Evolutionary conservation across 768 basidiomycete species (phyloP).

Genomic region (Phanerochaete sordida): DNA sequence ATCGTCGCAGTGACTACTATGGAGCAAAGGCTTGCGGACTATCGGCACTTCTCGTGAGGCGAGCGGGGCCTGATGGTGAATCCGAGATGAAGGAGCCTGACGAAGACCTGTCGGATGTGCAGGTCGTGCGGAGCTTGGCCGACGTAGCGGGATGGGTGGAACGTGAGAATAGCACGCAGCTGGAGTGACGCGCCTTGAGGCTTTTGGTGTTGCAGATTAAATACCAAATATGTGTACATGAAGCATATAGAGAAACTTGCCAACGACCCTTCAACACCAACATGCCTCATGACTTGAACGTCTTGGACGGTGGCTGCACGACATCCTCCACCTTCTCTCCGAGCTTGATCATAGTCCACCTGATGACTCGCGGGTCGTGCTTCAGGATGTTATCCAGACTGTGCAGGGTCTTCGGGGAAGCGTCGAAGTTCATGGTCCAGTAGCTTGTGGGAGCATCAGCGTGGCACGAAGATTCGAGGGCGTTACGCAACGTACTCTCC

Average conservation of each 20-base stretch:
- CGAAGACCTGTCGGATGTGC: slow-evolving; percentile 38
- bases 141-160: slow-evolving; percentile 36
- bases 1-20: slow-evolving; percentile 54
- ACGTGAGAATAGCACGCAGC: slow-evolving; percentile 9
- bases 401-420: slow-evolving; percentile 66
- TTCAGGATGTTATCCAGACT: slow-evolving; percentile 67
- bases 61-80: slow-evolving; percentile 46
- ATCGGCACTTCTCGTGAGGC: slow-evolving; percentile 52
- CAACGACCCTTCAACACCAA: not conserved
- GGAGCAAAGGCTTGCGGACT: slow-evolving; percentile 57
- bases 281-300: not conserved
- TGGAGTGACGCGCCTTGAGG: not conserved
- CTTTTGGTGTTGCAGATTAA: not conserved
- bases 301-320: slow-evolving; percentile 33
- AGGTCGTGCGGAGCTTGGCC: slow-evolving; percentile 34
- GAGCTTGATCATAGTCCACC: slow-evolving; percentile 78
- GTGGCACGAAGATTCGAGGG: not conserved
- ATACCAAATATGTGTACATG: slow-evolving; percentile 2
- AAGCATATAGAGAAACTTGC: not conserved
- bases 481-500: slow-evolving; percentile 68
- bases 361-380: slow-evolving; percentile 77
- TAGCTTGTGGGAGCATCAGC: slow-evolving; percentile 46
- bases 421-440: slow-evolving; percentile 90
- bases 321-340: slow-evolving; percentile 73
- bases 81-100: slow-evolving; percentile 39